A percentile compares a stretch with the other conserved stretches of the same genome.
These are phyloP conservation scores for Botrytis pseudocinerea DNA, from an alignment of 2,329 filamentous ascomycete species.

Conservation along the genomic window DNA sequence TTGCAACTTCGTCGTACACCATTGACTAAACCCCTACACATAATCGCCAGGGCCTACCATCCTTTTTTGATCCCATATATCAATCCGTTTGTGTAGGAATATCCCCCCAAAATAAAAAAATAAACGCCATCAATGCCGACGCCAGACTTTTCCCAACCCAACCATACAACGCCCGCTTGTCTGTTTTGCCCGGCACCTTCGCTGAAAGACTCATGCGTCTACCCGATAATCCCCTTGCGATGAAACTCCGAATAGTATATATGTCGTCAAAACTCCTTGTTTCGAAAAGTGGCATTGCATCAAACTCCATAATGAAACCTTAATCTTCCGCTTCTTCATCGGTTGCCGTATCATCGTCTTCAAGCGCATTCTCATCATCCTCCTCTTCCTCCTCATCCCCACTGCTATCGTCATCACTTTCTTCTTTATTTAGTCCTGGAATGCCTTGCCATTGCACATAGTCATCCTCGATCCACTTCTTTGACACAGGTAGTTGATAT, in stretches of 20 bases:
- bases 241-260: constrained; percentile 2
- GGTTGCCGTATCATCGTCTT: constrained; percentile 34
- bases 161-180: constrained; percentile 4
- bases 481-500: constrained; percentile 85
- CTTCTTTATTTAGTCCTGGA: constrained; percentile 64
- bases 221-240: background rate
- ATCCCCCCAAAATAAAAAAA: background rate
- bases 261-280: constrained; percentile 9
- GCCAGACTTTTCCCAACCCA: constrained; percentile 3
- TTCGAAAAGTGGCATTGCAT: background rate
- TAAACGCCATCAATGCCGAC: constrained; percentile 11
- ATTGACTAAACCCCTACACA: background rate
- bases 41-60: background rate
- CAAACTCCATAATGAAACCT: background rate
- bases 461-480: constrained; percentile 81
- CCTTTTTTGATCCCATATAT: background rate
- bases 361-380: constrained; percentile 24
- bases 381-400: constrained; percentile 34
- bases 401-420: constrained; percentile 55
- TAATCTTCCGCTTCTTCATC: constrained; percentile 36
- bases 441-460: constrained; percentile 81
- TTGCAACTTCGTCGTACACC: background rate
- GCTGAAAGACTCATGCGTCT: constrained; percentile 5
- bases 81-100: background rate
- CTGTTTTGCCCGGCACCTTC: background rate